These are phyloP conservation scores for Fusarium floridanum DNA, from an alignment of 2,329 filamentous ascomycete species.

Conservation along the genomic window DNA sequence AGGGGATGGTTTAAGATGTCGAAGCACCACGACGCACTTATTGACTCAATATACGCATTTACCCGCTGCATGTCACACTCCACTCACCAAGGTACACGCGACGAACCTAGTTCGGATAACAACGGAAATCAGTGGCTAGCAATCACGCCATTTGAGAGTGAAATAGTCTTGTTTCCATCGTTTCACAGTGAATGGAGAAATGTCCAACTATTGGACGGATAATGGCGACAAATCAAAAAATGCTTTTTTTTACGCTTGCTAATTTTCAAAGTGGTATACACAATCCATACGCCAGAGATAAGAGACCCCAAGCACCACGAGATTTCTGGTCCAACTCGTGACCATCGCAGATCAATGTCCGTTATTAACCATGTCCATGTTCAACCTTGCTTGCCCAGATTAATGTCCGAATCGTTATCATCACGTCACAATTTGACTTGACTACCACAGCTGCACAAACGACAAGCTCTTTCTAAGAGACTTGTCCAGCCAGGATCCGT, in stretches of 20 bases:
- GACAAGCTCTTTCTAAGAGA: constrained; percentile 41
- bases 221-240: constrained; percentile 6
- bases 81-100: neutral
- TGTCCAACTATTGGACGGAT: constrained; percentile 9
- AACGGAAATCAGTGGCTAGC: neutral
- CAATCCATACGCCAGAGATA: constrained; percentile 4
- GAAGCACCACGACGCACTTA: neutral
- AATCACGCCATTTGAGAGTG: constrained; percentile 2
- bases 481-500: constrained; percentile 43
- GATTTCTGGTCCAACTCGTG: neutral
- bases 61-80: neutral
- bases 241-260: constrained; percentile 15
- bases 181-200: neutral
- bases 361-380: neutral
- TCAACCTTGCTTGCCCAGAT: constrained; percentile 12
- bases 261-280: constrained; percentile 16
- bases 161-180: neutral
- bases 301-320: neutral
- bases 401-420: constrained; percentile 16
- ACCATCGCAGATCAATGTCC: constrained; percentile 1
- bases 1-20: neutral
- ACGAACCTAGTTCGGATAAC: neutral
- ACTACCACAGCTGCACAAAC: constrained; percentile 39
- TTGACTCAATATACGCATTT: neutral
- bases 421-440: neutral